Conservation (phyloP, 805 yeast genomes). For the Clavispora carvajalis region DNA sequence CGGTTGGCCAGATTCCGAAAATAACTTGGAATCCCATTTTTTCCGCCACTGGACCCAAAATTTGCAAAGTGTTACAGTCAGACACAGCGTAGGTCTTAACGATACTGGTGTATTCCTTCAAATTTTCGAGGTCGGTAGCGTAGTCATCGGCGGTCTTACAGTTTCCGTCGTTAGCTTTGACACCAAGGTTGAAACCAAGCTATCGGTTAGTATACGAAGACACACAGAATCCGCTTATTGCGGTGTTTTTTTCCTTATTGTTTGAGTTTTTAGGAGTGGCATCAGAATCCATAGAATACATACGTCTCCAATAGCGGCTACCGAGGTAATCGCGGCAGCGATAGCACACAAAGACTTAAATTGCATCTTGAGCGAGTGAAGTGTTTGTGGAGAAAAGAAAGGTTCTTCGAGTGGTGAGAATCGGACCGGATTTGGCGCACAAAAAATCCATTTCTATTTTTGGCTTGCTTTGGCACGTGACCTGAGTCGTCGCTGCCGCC, state of each 20-base stretch:
- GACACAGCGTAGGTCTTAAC: conserved; percentile 88
- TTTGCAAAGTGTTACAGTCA: conserved; percentile 87
- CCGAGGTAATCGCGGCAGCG: conserved; percentile 46
- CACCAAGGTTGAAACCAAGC: conserved; percentile 68
- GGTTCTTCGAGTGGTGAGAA: conserved; percentile 1
- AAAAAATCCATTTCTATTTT: neutral
- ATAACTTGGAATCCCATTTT: conserved; percentile 68
- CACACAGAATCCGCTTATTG: too few relatives aligned
- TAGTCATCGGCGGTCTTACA: conserved; percentile 76
- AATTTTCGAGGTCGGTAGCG: conserved; percentile 55
- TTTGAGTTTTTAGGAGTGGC: neutral
- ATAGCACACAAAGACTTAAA: conserved; percentile 39
- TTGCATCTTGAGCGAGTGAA: conserved; percentile 24
- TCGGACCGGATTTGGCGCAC: neutral
- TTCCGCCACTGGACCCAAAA: conserved; percentile 83
- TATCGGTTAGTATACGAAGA: conserved; percentile 9
- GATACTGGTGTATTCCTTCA: conserved; percentile 54
- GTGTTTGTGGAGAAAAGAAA: neutral
- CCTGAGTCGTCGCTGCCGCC: too few relatives aligned
- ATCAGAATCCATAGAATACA: conserved; percentile 9
- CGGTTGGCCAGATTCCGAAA: conserved; percentile 93
- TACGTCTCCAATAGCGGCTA: conserved; percentile 55
- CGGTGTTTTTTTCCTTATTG: neutral
- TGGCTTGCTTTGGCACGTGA: neutral
- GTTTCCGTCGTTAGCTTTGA: conserved; percentile 62